Evolutionary conservation across 2,329 filamentous ascomycete species (phyloP).

Genomic region (Epichloe amarillans): DNA sequence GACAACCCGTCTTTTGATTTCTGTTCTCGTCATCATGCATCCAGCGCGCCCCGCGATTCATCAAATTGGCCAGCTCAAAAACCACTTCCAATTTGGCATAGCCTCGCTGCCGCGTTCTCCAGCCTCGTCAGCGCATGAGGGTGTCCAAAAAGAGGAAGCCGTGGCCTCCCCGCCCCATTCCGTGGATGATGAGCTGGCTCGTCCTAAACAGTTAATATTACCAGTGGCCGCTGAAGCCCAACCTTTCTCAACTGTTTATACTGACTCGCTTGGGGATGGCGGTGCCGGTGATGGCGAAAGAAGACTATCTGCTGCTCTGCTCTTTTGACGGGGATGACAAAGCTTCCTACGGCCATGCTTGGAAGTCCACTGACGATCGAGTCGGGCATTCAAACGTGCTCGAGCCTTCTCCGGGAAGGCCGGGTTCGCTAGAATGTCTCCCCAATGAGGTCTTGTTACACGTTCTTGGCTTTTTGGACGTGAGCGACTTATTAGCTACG

Average conservation of each 20-base stretch:
- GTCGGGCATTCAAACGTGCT: not conserved
- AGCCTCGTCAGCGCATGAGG: not conserved
- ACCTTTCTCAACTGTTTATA: not conserved
- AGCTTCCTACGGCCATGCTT: not conserved
- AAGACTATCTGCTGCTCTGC: not conserved
- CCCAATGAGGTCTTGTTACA: slow-evolving; percentile 45
- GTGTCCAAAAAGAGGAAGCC: slow-evolving; percentile 1
- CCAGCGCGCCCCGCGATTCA: not conserved
- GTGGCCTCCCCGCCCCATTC: not conserved
- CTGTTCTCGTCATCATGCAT: slow-evolving; percentile 7
- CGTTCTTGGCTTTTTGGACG: slow-evolving; percentile 41
- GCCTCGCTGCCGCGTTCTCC: not conserved
- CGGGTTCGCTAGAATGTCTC: slow-evolving; percentile 24
- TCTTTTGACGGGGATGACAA: not conserved
- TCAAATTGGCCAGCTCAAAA: slow-evolving; percentile 1
- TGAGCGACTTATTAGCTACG: slow-evolving; percentile 39
- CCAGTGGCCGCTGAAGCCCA: slow-evolving; percentile 1
- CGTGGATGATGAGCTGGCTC: slow-evolving; percentile 1
- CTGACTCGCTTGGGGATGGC: not conserved
- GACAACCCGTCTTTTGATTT: slow-evolving; percentile 1
- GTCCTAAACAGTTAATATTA: not conserved
- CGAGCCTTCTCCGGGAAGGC: not conserved
- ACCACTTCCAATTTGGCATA: not conserved
- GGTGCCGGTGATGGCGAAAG: not conserved
- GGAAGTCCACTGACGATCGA: not conserved